These are phyloP conservation scores for barley (Hordeum vulgare) DNA, from an alignment of 176 grass and related monocot genomes.

Conservation along the genomic window DNA sequence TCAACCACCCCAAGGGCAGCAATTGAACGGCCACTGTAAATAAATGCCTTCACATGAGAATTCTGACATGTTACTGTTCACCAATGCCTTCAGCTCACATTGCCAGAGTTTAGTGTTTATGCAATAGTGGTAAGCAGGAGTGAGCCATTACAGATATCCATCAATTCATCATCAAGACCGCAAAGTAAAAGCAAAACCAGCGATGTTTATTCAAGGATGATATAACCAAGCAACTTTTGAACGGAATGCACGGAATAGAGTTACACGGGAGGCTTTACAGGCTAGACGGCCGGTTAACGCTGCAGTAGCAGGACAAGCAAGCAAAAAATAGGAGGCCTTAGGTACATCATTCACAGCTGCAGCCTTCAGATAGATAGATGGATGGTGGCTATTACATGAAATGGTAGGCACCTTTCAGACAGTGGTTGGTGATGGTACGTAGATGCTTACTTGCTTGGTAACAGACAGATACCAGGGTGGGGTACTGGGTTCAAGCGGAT, in stretches of 20 bases:
- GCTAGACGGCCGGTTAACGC: slow-evolving; percentile 1
- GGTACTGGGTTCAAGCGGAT: neutral
- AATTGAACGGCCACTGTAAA: slow-evolving; percentile 9
- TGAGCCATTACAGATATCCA: neutral
- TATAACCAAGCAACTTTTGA: neutral
- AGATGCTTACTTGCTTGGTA: neutral
- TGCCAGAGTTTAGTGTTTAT: neutral
- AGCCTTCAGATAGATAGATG: neutral
- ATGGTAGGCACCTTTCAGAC: neutral
- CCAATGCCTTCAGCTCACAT: no score
- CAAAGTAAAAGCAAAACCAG: neutral
- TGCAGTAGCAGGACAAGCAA: neutral
- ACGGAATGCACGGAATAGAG: slow-evolving; percentile 1
- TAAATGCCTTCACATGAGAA: slow-evolving; percentile 30
- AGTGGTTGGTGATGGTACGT: neutral
- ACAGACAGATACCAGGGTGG: neutral
- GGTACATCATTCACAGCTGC: neutral
- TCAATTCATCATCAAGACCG: slow-evolving; percentile 22
- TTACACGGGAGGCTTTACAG: neutral
- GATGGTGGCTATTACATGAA: neutral
- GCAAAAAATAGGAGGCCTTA: neutral
- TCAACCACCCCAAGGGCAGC: neutral
- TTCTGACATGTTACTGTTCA: slow-evolving; percentile 8
- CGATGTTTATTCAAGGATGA: slow-evolving; percentile 25
- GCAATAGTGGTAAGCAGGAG: neutral